phyloP scores from a whole-genome alignment of 1,139 yeast genomes.

The Debaryomyces subglobosus region DNA sequence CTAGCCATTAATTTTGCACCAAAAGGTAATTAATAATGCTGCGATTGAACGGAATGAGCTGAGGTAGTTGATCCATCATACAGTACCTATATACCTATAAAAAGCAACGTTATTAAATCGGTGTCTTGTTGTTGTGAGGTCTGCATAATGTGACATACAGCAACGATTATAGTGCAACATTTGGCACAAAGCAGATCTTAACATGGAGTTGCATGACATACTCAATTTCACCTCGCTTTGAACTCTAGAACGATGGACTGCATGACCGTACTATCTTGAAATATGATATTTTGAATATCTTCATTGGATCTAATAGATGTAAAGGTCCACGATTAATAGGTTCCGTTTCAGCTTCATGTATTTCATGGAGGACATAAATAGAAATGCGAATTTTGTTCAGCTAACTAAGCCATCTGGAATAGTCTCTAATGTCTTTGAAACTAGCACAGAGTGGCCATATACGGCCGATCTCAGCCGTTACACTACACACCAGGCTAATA shows the following conservation, averaged over 20 bases:
- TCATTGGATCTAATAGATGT: background rate
- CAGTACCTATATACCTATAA: too few relatives aligned
- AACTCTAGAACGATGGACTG: background rate
- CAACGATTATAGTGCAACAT: background rate
- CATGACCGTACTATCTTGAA: background rate
- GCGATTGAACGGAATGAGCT: too few relatives aligned
- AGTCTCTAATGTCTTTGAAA: background rate
- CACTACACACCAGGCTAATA: slow-evolving; percentile 3
- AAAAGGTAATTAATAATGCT: too few relatives aligned
- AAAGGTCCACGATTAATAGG: background rate
- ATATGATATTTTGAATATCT: background rate
- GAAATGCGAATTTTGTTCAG: background rate
- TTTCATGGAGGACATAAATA: background rate
- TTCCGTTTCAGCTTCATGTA: background rate
- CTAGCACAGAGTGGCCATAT: background rate
- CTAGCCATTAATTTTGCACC: too few relatives aligned
- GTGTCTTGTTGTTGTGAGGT: background rate
- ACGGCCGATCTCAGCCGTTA: slow-evolving; percentile 10
- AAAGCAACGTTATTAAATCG: too few relatives aligned
- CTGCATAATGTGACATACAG: background rate
- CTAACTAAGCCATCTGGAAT: background rate
- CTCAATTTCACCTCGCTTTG: background rate
- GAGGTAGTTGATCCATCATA: too few relatives aligned
- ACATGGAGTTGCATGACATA: background rate
- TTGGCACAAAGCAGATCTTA: background rate